Percentiles rank a stretch among this genome's conserved stretches.
Conservation (phyloP, 352 stramenopile genomes). For the Pelagophyceae sp. region DNA sequence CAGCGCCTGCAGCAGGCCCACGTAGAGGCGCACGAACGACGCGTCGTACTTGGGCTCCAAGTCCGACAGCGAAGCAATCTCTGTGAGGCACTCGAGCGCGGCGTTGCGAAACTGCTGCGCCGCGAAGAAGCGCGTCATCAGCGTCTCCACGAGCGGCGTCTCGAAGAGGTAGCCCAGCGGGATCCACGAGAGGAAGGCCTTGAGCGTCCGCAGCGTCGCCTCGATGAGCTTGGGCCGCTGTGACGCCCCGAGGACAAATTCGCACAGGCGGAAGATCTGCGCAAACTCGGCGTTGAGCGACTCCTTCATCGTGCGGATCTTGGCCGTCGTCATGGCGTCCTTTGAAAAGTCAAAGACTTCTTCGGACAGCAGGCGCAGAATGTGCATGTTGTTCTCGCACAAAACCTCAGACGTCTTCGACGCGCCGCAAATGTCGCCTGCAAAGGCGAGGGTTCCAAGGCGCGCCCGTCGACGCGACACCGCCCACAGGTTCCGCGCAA, state of each 20-base stretch:
- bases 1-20: conserved; percentile 81
- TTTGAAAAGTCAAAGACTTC: conserved; percentile 98
- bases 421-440: conserved; percentile 50
- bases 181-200: conserved; percentile 96
- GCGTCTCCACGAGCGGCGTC: conserved; percentile 84
- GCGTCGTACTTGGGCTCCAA: conserved; percentile 80
- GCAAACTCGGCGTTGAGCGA: conserved; percentile 94
- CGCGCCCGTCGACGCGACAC: conserved; percentile 78
- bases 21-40: conserved; percentile 87
- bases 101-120: conserved; percentile 88
- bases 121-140: conserved; percentile 91
- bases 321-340: conserved; percentile 93
- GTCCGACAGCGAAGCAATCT: conserved; percentile 88
- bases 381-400: conserved; percentile 99
- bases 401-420: conserved; percentile 85
- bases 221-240: conserved; percentile 79
- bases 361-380: conserved; percentile 96
- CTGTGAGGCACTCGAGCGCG: conserved; percentile 92
- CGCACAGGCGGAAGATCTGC: conserved; percentile 94
- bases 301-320: conserved; percentile 95
- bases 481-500: conserved; percentile 83
- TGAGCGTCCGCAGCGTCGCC: conserved; percentile 90
- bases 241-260: conserved; percentile 92
- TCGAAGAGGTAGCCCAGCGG: conserved; percentile 96
- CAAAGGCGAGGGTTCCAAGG: too few relatives aligned